Base-by-base conservation (phyloP, 2,329 filamentous ascomycete species). In the Myriosclerotinia scirpicola region DNA sequence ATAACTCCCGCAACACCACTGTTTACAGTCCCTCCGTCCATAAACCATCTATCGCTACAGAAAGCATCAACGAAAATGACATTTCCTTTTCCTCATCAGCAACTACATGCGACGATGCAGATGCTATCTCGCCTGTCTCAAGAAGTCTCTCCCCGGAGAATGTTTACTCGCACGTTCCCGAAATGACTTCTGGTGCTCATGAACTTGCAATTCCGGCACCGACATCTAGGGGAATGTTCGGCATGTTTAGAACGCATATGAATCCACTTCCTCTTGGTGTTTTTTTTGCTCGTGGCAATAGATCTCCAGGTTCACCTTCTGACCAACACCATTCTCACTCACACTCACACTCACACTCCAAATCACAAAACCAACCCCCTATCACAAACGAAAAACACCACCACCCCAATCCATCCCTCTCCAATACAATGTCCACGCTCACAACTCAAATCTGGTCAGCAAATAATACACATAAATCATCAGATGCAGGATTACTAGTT, bases 121-220 rank as follows among this genome's bases (percentile, higher is more conserved):
- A 59, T 15, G n/a, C 2, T 1, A 65, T 65, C 44, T 56, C 30
- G 3, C n/a, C 54, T 1, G 8, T 52, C 5, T 34, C 63, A 0
- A 38, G 8, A 40, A 55, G n/a, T 5, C 22, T 6, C 4, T 17
- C 26, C n/a, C 34, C 34, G n/a, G 14, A 26, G 17, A 26, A 38
- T 26, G 2, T 22, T 2, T 12, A 20, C 34, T 38, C 44, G 14
- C 34, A 50, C 12, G n/a, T 26, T 20, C 34, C 44, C 9, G 34
- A 50, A 9, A 22, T 17, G 3, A 17, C 5, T 7, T 26, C 34
- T 11, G 30, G 14, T 9, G 0, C 0, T 1, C 17, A 1, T 0
- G 26, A 14, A 9, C n/a, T 20, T 6, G 22, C 2, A 0, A 2
- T 14, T 1, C 54, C 42, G 2, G 2, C 40, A n/a, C 20, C 14